phyloP scores from a whole-genome alignment of 2,329 filamentous ascomycete genomes.

The Phyllosticta citrichinensis region DNA sequence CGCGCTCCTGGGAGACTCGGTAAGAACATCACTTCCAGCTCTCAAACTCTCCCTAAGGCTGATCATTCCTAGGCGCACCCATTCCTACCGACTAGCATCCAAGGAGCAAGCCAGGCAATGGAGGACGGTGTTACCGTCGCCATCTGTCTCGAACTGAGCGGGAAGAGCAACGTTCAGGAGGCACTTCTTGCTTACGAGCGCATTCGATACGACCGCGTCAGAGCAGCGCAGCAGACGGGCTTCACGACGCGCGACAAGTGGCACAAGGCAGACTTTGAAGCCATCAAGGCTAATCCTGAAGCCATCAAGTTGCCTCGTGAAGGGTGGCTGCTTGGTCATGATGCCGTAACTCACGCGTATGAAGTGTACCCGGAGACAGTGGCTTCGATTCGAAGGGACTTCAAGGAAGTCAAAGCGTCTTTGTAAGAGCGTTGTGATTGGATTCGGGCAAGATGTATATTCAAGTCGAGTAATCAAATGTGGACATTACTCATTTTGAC shows the following conservation, averaged over 20 bases:
- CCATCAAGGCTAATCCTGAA: constrained; percentile 16
- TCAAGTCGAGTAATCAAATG: neutral
- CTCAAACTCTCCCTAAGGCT: no score
- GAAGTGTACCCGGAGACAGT: constrained; percentile 21
- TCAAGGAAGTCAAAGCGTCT: neutral
- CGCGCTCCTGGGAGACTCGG: constrained; percentile 32
- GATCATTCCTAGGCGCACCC: constrained; percentile 31
- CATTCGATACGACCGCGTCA: constrained; percentile 16
- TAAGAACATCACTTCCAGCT: no score
- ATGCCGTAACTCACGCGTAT: constrained; percentile 23
- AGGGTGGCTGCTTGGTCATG: constrained; percentile 22
- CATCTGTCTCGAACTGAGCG: constrained; percentile 13
- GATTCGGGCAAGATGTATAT: neutral
- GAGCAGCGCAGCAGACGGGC: constrained; percentile 18
- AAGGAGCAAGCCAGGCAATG: constrained; percentile 43
- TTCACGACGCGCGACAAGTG: constrained; percentile 18
- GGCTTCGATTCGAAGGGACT: constrained; percentile 8
- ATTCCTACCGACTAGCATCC: constrained; percentile 42
- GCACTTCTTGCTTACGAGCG: constrained; percentile 18
- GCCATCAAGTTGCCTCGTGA: constrained; percentile 20
- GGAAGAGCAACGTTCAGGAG: constrained; percentile 13
- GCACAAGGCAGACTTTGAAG: constrained; percentile 18
- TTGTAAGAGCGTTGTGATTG: neutral
- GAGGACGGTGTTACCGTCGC: constrained; percentile 31
- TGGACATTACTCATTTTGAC: neutral